Evolutionary conservation across 768 basidiomycete species (phyloP).

Genomic region (Tylopilus intermedius): DNA sequence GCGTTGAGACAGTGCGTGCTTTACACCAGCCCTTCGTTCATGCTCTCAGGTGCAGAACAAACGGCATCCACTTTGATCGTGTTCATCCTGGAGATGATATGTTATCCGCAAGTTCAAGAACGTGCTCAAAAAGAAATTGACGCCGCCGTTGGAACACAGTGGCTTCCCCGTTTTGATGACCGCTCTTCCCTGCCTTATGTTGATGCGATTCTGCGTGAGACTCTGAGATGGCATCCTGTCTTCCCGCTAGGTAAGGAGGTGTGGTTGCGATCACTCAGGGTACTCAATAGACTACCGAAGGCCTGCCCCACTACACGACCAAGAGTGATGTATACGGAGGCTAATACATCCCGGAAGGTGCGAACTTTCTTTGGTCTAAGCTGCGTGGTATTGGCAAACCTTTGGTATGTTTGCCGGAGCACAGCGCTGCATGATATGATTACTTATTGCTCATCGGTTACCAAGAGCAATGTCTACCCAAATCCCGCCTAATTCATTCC

Average conservation of each 20-base stretch:
- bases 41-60: constrained; percentile 11
- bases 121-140: constrained; percentile 34
- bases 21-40: not conserved
- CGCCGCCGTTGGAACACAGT: constrained; percentile 22
- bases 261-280: not conserved
- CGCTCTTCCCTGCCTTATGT: constrained; percentile 28
- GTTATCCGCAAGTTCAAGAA: constrained; percentile 31
- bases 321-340: constrained; percentile 25
- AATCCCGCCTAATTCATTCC: constrained; percentile 26
- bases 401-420: constrained; percentile 19
- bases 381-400: constrained; percentile 27
- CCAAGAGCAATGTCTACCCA: constrained; percentile 28
- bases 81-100: constrained; percentile 34
- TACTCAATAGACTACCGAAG: constrained; percentile 9
- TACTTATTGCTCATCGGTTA: constrained; percentile 3
- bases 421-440: not conserved
- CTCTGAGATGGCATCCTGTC: constrained; percentile 31
- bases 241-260: constrained; percentile 24
- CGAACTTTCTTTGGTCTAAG: constrained; percentile 12
- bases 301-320: constrained; percentile 27
- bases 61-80: constrained; percentile 30
- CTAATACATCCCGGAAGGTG: constrained; percentile 26
- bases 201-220: constrained; percentile 33
- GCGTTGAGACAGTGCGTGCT: constrained; percentile 27
- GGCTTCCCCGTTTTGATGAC: constrained; percentile 29